Conservation (phyloP, 495 filamentous ascomycete species). For the Saxophila tyrrhenica region DNA sequence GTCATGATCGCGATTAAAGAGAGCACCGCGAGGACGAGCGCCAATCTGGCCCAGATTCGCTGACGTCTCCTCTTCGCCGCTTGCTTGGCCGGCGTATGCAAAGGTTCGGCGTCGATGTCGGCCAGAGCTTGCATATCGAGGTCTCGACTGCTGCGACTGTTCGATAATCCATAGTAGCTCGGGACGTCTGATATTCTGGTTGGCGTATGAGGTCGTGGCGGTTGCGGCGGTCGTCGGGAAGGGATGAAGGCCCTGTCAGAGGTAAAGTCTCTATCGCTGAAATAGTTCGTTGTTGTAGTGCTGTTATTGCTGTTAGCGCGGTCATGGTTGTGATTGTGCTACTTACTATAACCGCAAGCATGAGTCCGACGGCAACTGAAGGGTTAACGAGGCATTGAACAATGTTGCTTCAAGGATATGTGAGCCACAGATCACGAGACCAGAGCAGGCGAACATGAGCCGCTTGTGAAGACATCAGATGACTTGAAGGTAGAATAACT, state of each 20-base stretch:
- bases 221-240: neutral
- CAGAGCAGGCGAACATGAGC: neutral
- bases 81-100: too few relatives aligned
- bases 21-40: neutral
- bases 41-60: neutral
- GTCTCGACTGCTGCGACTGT: neutral
- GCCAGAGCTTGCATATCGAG: too few relatives aligned
- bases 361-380: too few relatives aligned
- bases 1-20: neutral
- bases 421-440: too few relatives aligned
- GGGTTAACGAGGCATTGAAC: too few relatives aligned
- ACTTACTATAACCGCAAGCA: neutral
- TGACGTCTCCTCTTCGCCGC: neutral
- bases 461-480: neutral
- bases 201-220: neutral
- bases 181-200: neutral
- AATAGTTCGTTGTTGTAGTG: neutral
- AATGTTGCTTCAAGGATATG: too few relatives aligned
- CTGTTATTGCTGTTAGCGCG: neutral
- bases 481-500: too few relatives aligned
- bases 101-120: too few relatives aligned
- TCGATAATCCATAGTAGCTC: neutral
- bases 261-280: neutral
- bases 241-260: neutral
- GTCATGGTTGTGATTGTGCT: neutral